These are phyloP conservation scores for Aureobasidium melanogenum DNA, from an alignment of 2,329 filamentous ascomycete genomes.

Conservation along the genomic window DNA sequence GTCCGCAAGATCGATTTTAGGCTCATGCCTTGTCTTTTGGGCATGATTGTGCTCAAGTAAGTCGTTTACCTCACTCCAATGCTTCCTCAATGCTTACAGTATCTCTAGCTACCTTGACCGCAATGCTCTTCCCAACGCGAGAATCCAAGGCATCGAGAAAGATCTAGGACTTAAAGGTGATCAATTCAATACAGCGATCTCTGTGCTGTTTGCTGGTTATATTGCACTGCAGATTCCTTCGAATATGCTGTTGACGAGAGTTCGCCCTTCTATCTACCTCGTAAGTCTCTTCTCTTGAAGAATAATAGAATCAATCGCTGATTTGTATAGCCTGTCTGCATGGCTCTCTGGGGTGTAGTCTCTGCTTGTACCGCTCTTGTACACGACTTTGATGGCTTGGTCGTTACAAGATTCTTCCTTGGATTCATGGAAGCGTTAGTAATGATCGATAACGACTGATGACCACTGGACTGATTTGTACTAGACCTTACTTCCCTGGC, in stretches of 20 bases:
- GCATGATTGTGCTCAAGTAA: conserved; percentile 30
- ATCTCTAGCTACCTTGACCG: conserved; percentile 57
- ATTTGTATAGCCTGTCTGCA: conserved; percentile 27
- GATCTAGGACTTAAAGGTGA: conserved; percentile 48
- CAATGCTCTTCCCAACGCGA: conserved; percentile 53
- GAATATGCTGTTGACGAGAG: conserved; percentile 42
- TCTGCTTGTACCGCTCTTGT: conserved; percentile 44
- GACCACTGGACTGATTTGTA: not conserved
- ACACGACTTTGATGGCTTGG: conserved; percentile 39
- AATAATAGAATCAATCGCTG: conserved; percentile 24
- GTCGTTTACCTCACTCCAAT: not conserved
- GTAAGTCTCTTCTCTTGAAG: conserved; percentile 43
- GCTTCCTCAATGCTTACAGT: conserved; percentile 15
- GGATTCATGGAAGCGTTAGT: conserved; percentile 42
- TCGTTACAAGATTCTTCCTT: conserved; percentile 46
- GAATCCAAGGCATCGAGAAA: conserved; percentile 47
- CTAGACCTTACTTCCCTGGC: conserved; percentile 8
- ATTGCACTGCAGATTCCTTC: conserved; percentile 46
- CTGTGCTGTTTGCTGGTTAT: conserved; percentile 51
- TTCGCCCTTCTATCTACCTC: not conserved
- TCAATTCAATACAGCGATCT: conserved; percentile 48
- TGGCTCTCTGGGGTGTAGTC: conserved; percentile 45
- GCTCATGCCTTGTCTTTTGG: conserved; percentile 40
- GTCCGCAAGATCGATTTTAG: conserved; percentile 38
- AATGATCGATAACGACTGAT: not conserved